Evolutionary conservation across 768 basidiomycete genomes (phyloP).

Genomic region (Phlegmacium glaucopus): DNA sequence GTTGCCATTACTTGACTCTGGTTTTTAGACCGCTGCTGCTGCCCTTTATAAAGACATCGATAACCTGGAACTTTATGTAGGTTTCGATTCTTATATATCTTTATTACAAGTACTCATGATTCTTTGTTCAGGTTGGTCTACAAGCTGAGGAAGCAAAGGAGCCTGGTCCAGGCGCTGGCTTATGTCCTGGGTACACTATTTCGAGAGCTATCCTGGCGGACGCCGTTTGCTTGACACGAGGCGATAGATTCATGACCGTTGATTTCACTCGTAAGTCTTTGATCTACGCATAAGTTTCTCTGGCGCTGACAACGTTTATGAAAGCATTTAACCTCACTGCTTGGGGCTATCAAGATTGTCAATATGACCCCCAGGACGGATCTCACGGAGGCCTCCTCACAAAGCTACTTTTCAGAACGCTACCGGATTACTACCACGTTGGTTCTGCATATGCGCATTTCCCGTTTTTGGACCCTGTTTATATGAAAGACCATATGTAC

Average conservation of each 20-base stretch:
- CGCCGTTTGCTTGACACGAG: slow-evolving; percentile 71
- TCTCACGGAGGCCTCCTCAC: slow-evolving; percentile 75
- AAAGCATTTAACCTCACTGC: slow-evolving; percentile 70
- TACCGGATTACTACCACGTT: slow-evolving; percentile 66
- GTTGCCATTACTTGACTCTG: neutral
- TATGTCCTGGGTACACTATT: slow-evolving; percentile 83
- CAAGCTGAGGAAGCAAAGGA: slow-evolving; percentile 72
- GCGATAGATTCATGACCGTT: slow-evolving; percentile 75
- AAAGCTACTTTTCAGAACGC: slow-evolving; percentile 66
- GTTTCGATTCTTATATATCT: slow-evolving; percentile 15
- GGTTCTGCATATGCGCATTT: slow-evolving; percentile 74
- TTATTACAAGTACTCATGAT: neutral
- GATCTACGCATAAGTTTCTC: neutral
- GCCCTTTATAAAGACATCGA: slow-evolving; percentile 70
- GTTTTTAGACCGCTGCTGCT: slow-evolving; percentile 52
- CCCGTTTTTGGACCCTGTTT: slow-evolving; percentile 68
- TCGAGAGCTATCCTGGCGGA: slow-evolving; percentile 82
- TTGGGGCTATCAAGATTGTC: slow-evolving; percentile 78
- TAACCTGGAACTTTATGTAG: slow-evolving; percentile 74
- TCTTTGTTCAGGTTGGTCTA: slow-evolving; percentile 46
- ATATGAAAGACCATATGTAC: slow-evolving; percentile 39
- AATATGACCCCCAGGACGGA: slow-evolving; percentile 59
- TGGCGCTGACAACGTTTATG: neutral
- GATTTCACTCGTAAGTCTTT: slow-evolving; percentile 67
- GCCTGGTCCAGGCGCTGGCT: slow-evolving; percentile 63